These are phyloP conservation scores for Phytophthora aleatoria DNA, from an alignment of 352 stramenopile species.

Conservation along the genomic window DNA sequence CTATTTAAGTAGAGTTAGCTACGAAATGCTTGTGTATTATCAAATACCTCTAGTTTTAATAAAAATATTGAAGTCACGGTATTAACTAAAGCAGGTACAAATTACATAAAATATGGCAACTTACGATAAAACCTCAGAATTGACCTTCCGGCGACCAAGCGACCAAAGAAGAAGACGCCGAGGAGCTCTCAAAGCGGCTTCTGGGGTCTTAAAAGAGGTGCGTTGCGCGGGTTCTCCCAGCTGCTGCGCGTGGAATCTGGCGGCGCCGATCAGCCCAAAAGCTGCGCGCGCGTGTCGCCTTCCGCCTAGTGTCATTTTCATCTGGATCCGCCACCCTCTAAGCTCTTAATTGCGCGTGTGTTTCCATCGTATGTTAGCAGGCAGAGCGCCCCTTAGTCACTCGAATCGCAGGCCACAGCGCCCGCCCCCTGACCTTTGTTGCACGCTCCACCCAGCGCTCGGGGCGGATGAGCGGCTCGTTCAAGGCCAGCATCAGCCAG, in stretches of 20 bases:
- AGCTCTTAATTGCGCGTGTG: constrained; percentile 20
- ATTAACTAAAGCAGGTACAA: not conserved
- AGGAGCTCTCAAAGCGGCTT: constrained; percentile 41
- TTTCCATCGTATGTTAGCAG: constrained; percentile 29
- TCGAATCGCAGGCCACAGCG: not conserved
- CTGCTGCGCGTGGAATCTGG: constrained; percentile 2
- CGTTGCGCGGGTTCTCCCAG: constrained; percentile 24
- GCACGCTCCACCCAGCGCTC: not conserved
- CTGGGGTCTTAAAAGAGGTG: constrained; percentile 38
- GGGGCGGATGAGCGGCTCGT: constrained; percentile 51
- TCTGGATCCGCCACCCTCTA: constrained; percentile 15
- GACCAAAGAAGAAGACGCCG: constrained; percentile 38
- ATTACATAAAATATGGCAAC: constrained; percentile 4
- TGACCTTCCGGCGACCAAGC: constrained; percentile 20
- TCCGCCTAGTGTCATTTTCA: constrained; percentile 5
- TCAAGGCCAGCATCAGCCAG: constrained; percentile 46
- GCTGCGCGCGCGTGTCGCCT: constrained; percentile 9
- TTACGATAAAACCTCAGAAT: constrained; percentile 18
- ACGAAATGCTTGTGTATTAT: not conserved
- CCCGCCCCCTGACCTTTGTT: constrained; percentile 1
- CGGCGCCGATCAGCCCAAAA: not conserved
- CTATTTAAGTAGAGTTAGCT: no score
- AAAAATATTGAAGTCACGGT: not conserved
- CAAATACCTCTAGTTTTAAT: not conserved
- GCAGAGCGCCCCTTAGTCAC: constrained; percentile 14